Evolutionary conservation across 805 yeast genomes (phyloP).

Genomic region (Lachancea dasiensis): DNA sequence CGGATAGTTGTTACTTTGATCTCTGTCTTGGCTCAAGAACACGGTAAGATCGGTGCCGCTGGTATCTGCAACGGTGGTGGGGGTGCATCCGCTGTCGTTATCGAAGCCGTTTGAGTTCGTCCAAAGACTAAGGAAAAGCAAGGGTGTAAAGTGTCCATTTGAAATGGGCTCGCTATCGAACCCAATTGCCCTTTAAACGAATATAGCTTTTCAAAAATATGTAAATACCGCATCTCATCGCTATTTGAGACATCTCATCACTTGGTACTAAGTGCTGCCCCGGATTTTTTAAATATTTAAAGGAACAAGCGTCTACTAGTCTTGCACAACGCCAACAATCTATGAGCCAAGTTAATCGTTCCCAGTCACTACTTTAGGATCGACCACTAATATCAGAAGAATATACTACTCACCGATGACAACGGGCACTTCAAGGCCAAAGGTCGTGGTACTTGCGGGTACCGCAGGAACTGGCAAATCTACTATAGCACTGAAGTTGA

Average conservation of each 20-base stretch:
- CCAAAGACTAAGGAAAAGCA: not conserved
- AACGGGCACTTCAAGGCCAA: conserved; percentile 8
- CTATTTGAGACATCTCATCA: no score
- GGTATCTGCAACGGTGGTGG: conserved; percentile 99
- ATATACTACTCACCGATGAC: conserved; percentile 1
- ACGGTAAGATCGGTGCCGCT: conserved; percentile 85
- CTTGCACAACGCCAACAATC: no score
- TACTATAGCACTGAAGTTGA: conserved; percentile 57
- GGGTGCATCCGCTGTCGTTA: conserved; percentile 90
- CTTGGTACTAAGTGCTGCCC: not conserved
- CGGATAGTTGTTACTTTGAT: conserved; percentile 83
- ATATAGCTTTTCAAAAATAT: no score
- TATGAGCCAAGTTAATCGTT: no score
- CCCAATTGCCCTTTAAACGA: not conserved
- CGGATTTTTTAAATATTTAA: conserved; percentile 1
- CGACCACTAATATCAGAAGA: not conserved
- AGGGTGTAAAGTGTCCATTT: not conserved
- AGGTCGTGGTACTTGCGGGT: conserved; percentile 72
- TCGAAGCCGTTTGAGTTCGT: conserved; percentile 53
- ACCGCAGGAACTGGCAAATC: conserved; percentile 96
- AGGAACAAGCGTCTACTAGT: no score
- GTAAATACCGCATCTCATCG: no score
- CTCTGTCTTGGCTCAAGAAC: conserved; percentile 77
- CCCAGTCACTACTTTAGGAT: no score
- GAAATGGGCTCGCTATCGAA: not conserved